Evolutionary conservation across 2,329 filamentous ascomycete genomes (phyloP), one percentile per base, ranked within the genome.

Genomic region (Anthostomella pinea): DNA sequence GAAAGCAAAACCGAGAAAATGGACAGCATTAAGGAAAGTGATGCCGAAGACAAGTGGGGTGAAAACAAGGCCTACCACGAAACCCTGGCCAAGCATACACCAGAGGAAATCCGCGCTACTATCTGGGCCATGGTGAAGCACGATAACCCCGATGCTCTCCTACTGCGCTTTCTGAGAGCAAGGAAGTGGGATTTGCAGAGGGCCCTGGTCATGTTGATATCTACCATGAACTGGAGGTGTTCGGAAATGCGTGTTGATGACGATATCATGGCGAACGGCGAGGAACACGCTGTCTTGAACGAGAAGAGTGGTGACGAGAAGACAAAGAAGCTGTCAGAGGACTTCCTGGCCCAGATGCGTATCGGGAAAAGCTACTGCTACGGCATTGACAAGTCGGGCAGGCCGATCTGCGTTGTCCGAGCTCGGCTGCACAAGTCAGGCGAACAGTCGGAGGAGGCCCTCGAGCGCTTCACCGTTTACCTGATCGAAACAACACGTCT

Each of bases 71-170:
- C 89, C 32, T 96, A 89, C 64, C 79, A 87, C 51, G 81, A 91
- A 25, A 87, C 88, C 0, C 65, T 98, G 8, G 82, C 84, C 31
- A 87, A 77, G 41, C 77, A 85, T 54, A 75, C 81, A 1, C 87
- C 91, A 1, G 87, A 94, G 54, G 75, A 84, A 27, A 79, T 98
- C 48, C 80, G 89, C 34, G 71, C 74, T 11, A 83, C 89, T 0
- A 85, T 97, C 58, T 97, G 93, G 93, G 77, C 70, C 49, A 95
- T 96, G 88, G 79, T 91, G 40, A 98, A 97, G 69, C 84, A 93
- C 54, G 93, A 98, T 57, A 81, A 97, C 58, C 93, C 93, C 0
- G 93, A 98, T 65, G 85, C 83, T 3, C 69, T 94, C 13, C 67
- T 91, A 11, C 67, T 95, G 39, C 81, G 89, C 26, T 95, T 95